Evolutionary conservation across 2,329 filamentous ascomycete species (phyloP).

Genomic region (Cercospora sojina): DNA sequence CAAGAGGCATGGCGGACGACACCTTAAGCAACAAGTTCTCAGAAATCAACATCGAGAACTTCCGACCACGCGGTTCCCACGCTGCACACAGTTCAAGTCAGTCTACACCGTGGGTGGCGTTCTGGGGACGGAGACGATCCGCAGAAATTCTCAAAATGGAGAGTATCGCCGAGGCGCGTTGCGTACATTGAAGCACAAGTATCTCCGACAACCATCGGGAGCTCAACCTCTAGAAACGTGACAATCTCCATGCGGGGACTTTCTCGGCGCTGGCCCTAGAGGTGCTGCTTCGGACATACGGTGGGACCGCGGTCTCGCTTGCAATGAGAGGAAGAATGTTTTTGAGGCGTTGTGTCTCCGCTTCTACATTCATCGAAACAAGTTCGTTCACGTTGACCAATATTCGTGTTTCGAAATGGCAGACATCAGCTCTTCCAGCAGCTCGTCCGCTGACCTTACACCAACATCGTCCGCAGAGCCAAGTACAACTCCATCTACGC

Average conservation of each 20-base stretch:
- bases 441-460: slow-evolving; percentile 13
- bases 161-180: neutral
- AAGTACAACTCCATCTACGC: slow-evolving; percentile 8
- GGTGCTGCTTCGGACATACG: slow-evolving; percentile 2
- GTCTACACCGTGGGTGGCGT: slow-evolving; percentile 8
- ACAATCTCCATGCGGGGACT: slow-evolving; percentile 4
- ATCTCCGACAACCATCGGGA: neutral
- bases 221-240: neutral
- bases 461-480: slow-evolving; percentile 4
- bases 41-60: neutral
- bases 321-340: neutral
- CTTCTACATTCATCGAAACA: neutral
- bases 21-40: slow-evolving; percentile 8
- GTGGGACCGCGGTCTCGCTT: slow-evolving; percentile 8
- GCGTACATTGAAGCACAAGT: slow-evolving; percentile 4
- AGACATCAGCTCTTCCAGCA: slow-evolving; percentile 10
- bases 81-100: neutral
- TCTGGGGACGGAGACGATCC: neutral
- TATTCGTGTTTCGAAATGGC: neutral
- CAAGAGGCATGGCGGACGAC: slow-evolving; percentile 8
- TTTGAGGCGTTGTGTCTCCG: neutral
- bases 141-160: neutral
- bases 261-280: neutral
- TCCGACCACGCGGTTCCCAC: neutral
- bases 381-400: neutral